Evolutionary conservation across 495 filamentous ascomycete genomes (phyloP).

Genomic region (Xylaria longipes): DNA sequence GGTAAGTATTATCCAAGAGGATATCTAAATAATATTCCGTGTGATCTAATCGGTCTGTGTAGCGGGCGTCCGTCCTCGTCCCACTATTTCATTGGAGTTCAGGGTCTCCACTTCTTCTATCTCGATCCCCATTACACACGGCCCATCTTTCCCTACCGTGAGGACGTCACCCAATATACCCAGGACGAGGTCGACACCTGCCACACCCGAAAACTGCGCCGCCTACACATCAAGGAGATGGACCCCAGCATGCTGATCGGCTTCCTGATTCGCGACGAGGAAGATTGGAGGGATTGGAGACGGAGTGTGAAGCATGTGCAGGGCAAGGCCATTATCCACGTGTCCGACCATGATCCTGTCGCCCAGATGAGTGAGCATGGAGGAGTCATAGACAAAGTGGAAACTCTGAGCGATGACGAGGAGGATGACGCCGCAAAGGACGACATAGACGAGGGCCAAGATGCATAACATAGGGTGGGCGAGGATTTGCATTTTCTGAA

Average conservation of each 20-base stretch:
- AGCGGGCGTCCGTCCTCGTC: constrained; percentile 94
- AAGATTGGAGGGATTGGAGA: constrained; percentile 87
- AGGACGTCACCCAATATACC: constrained; percentile 61
- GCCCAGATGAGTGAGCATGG: constrained; percentile 63
- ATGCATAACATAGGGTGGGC: constrained; percentile 34
- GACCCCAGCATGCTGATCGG: constrained; percentile 98
- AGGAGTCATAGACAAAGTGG: constrained; percentile 87
- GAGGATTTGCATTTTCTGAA: constrained; percentile 16
- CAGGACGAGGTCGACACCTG: constrained; percentile 79
- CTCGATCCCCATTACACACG: constrained; percentile 89
- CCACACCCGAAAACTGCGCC: constrained; percentile 83
- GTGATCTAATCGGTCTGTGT: constrained; percentile 22
- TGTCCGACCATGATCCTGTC: constrained; percentile 69
- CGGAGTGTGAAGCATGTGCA: constrained; percentile 67
- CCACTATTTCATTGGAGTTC: constrained; percentile 97
- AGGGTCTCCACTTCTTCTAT: constrained; percentile 89
- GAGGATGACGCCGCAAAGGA: constrained; percentile 57
- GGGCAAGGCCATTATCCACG: constrained; percentile 85
- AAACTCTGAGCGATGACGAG: constrained; percentile 70
- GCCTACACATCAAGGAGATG: constrained; percentile 88
- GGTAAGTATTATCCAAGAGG: constrained; percentile 60
- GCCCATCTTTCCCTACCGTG: constrained; percentile 65
- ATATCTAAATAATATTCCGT: constrained; percentile 22
- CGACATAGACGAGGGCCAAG: constrained; percentile 41
- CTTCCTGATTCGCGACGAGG: constrained; percentile 84